Conservation (phyloP, 164 flowering plant species). For the Warburgia ugandensis region DNA sequence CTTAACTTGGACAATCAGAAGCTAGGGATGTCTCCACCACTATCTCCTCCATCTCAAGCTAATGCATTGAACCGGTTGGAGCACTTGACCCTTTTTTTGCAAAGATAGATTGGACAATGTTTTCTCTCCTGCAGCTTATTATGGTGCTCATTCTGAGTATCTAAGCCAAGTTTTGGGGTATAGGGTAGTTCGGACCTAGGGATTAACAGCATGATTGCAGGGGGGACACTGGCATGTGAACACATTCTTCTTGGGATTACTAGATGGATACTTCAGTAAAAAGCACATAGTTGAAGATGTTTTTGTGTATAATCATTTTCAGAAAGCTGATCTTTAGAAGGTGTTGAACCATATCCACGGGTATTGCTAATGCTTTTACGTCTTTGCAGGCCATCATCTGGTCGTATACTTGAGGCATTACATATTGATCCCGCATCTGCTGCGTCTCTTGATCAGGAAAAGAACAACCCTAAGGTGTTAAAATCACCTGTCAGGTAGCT, state of each 20-base stretch:
- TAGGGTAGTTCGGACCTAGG: constrained; percentile 39
- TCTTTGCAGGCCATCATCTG: constrained; percentile 80
- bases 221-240: too few relatives aligned
- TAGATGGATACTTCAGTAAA: too few relatives aligned
- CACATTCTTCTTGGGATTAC: too few relatives aligned
- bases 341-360: too few relatives aligned
- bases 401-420: constrained; percentile 87
- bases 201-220: constrained; percentile 30
- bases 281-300: too few relatives aligned
- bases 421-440: constrained; percentile 98
- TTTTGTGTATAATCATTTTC: too few relatives aligned
- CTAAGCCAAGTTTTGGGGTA: constrained; percentile 41
- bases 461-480: constrained; percentile 31
- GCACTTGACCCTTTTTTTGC: constrained; percentile 97
- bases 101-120: constrained; percentile 76
- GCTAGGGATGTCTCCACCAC: constrained; percentile 84
- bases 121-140: constrained; percentile 82
- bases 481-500: constrained; percentile 76
- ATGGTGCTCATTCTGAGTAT: constrained; percentile 40
- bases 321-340: too few relatives aligned
- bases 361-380: constrained; percentile 20
- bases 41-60: constrained; percentile 73
- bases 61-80: constrained; percentile 92
- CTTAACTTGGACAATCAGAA: constrained; percentile 49
- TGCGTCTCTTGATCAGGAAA: constrained; percentile 72